Evolutionary conservation across 768 basidiomycete genomes (phyloP).

Genomic region (Leccinum rimulosum): DNA sequence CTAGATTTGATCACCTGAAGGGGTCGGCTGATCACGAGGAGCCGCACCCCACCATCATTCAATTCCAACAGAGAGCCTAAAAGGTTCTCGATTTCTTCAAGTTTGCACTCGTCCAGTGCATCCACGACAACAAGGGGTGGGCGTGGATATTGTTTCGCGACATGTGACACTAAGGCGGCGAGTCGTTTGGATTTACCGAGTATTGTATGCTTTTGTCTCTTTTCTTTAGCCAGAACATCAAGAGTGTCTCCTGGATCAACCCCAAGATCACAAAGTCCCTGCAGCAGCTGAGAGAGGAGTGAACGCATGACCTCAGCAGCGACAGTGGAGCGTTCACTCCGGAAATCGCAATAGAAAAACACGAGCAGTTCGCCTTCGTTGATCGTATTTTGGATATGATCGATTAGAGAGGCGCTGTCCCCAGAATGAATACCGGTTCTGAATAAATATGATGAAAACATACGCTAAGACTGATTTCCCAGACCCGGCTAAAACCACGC

Average conservation of each 20-base stretch:
- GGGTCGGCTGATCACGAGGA: slow-evolving; percentile 7
- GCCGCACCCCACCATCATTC: not conserved
- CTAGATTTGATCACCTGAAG: slow-evolving; percentile 7
- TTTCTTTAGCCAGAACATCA: not conserved
- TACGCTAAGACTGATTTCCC: not conserved
- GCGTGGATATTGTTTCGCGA: not conserved
- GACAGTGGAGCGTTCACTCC: not conserved
- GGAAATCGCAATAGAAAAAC: not conserved
- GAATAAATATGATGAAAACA: not conserved
- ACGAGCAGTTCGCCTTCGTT: not conserved
- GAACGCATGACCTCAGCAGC: not conserved
- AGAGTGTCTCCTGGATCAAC: not conserved
- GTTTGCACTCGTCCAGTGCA: slow-evolving; percentile 17
- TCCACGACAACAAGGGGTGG: slow-evolving; percentile 12
- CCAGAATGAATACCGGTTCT: not conserved
- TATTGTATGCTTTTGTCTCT: not conserved
- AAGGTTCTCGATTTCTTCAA: not conserved
- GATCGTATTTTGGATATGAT: not conserved
- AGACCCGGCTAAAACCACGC: not conserved
- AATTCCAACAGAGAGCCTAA: not conserved
- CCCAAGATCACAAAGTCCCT: not conserved
- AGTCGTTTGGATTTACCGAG: not conserved
- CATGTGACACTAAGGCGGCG: not conserved
- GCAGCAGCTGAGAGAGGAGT: not conserved
- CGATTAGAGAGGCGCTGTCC: not conserved